Percentiles rank a stretch among this genome's conserved stretches.
phyloP scores from a whole-genome alignment of 169 alveolate species.

The Plasmodium ovale region DNA sequence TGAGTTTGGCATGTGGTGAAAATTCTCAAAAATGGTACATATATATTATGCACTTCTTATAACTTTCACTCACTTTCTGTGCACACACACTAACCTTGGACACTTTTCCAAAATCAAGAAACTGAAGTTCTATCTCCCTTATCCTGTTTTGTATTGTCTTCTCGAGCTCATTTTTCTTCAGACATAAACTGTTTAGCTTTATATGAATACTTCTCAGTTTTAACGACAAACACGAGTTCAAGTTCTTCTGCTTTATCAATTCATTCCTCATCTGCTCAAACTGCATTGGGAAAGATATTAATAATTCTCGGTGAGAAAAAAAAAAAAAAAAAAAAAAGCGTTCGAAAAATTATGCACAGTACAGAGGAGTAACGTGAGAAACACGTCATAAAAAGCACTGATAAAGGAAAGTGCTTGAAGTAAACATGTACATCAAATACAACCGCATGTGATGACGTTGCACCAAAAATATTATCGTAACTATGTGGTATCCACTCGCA shows the following conservation, averaged over 20 bases:
- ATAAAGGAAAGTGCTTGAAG: no score
- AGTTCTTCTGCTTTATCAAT: constrained; percentile 37
- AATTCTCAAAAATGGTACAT: no score
- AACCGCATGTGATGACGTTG: no score
- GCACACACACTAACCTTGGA: background rate
- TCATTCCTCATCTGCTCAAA: constrained; percentile 24
- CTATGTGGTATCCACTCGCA: background rate
- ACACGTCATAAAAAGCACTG: no score
- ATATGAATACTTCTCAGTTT: constrained; percentile 62
- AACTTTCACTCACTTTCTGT: background rate
- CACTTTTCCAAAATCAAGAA: background rate
- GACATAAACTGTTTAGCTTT: constrained; percentile 26
- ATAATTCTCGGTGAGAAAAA: no score
- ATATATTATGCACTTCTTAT: no score
- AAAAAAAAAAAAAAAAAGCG: background rate
- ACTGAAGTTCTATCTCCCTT: constrained; percentile 30
- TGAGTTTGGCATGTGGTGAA: no score
- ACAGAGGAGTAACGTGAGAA: no score
- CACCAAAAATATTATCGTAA: no score
- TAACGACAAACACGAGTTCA: constrained; percentile 36
- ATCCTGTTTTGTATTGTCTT: constrained; percentile 20
- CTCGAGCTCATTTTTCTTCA: constrained; percentile 37
- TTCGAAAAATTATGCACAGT: no score
- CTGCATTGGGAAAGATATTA: no score
- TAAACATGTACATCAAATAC: no score